These are phyloP conservation scores for Linum usitatissimum DNA, from an alignment of 345 rosid species.

Conservation along the genomic window DNA sequence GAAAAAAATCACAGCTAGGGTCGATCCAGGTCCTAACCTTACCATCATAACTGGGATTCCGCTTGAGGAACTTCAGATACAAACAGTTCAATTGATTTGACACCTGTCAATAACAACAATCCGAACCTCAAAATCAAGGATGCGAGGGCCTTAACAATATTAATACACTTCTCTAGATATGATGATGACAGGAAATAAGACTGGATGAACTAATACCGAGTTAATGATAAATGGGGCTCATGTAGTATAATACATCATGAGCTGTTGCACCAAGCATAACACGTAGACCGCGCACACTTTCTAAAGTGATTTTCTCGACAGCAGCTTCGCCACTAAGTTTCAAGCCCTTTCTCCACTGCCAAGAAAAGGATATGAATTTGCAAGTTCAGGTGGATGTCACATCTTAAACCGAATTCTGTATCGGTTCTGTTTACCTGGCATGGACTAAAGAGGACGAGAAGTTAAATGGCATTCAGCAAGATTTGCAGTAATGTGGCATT, in stretches of 20 bases:
- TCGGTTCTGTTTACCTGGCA: conserved; percentile 56
- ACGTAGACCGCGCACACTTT: conserved; percentile 86
- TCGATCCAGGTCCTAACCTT: conserved; percentile 47
- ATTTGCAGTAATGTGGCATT: conserved; percentile 67
- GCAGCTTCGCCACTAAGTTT: conserved; percentile 93
- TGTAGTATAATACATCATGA: conserved; percentile 91
- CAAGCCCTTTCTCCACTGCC: conserved; percentile 96
- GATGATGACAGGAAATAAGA: neutral
- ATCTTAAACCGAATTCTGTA: neutral
- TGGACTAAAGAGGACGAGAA: conserved; percentile 76
- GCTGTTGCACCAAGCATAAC: conserved; percentile 86
- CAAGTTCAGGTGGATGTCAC: neutral
- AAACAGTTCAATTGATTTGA: conserved; percentile 77
- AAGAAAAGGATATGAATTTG: conserved; percentile 8
- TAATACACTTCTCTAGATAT: neutral
- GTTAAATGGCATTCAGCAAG: conserved; percentile 75
- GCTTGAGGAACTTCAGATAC: conserved; percentile 62
- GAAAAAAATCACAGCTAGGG: conserved; percentile 5
- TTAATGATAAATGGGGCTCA: conserved; percentile 94
- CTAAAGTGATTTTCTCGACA: conserved; percentile 86
- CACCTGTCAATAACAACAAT: conserved; percentile 36
- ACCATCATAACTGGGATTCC: conserved; percentile 91
- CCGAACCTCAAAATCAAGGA: neutral
- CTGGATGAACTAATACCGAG: conserved; percentile 44
- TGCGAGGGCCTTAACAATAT: neutral